Percentiles rank a stretch among this genome's conserved stretches.
These are phyloP conservation scores for Heterobasidion parviporum DNA, from an alignment of 1,284 basidiomycete species.

Conservation along the genomic window DNA sequence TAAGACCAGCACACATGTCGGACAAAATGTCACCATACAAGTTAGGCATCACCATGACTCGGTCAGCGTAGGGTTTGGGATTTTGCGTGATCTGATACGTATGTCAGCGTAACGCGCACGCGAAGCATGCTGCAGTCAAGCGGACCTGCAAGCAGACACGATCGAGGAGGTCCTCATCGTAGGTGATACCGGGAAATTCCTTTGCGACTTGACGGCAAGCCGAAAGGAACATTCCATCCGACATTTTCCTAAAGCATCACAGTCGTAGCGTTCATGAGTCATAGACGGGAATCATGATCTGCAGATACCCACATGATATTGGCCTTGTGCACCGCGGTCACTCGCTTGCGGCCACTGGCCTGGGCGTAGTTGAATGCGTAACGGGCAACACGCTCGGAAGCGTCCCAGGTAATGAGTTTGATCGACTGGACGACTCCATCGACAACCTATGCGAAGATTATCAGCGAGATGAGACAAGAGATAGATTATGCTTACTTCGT, in stretches of 20 bases:
- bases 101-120: neutral
- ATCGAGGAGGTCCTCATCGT: conserved; percentile 97
- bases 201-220: conserved; percentile 96
- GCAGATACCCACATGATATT: conserved; percentile 81
- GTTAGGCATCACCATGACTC: conserved; percentile 99
- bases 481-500: conserved; percentile 55
- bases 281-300: conserved; percentile 1
- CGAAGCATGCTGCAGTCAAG: neutral
- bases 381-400: conserved; percentile 95
- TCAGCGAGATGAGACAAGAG: neutral
- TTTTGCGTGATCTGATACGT: conserved; percentile 74
- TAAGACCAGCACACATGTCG: conserved; percentile 98
- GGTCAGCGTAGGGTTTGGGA: conserved; percentile 89
- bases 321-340: conserved; percentile 99
- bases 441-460: conserved; percentile 50
- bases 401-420: conserved; percentile 99
- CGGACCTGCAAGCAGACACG: conserved; percentile 87
- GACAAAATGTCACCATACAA: conserved; percentile 96
- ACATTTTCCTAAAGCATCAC: conserved; percentile 80
- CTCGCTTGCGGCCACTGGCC: conserved; percentile 80
- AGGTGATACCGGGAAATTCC: conserved; percentile 89
- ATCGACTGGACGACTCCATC: conserved; percentile 99
- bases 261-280: conserved; percentile 1
- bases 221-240: conserved; percentile 98
- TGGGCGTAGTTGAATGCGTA: conserved; percentile 99